phyloP scores from a whole-genome alignment of 805 yeast species.

The Metschnikowia gruessii region DNA sequence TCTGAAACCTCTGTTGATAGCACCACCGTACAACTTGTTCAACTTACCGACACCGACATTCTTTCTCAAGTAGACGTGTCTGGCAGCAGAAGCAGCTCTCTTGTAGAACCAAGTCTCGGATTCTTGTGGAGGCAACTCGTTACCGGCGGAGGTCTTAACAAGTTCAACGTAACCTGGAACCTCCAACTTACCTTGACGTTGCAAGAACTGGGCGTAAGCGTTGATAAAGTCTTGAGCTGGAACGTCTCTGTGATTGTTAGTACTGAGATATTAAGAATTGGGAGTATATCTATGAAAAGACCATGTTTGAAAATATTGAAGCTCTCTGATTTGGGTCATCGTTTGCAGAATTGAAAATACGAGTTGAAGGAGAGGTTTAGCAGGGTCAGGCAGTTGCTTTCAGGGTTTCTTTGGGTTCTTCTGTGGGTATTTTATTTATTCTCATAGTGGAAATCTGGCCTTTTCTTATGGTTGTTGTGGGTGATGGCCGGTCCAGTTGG shows the following conservation, averaged over 20 bases:
- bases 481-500: no score
- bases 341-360: no score
- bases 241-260: constrained; percentile 83
- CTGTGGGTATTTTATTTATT: no score
- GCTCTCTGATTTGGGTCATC: no score
- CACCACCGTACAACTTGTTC: constrained; percentile 99
- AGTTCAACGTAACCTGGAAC: constrained; percentile 99
- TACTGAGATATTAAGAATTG: constrained; percentile 13
- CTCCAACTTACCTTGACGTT: constrained; percentile 99
- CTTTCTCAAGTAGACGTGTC: constrained; percentile 99
- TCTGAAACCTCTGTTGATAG: constrained; percentile 98
- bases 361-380: no score
- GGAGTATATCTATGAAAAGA: neutral
- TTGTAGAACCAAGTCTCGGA: constrained; percentile 99
- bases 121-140: constrained; percentile 99
- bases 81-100: constrained; percentile 99
- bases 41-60: constrained; percentile 99
- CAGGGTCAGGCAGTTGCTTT: no score
- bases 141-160: constrained; percentile 98
- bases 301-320: no score
- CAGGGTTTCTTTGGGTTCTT: neutral
- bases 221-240: constrained; percentile 99
- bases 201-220: constrained; percentile 99
- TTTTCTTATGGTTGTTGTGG: no score
- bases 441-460: no score